Conservation (phyloP, 306 rosid genomes). For the Alnus glutinosa region DNA sequence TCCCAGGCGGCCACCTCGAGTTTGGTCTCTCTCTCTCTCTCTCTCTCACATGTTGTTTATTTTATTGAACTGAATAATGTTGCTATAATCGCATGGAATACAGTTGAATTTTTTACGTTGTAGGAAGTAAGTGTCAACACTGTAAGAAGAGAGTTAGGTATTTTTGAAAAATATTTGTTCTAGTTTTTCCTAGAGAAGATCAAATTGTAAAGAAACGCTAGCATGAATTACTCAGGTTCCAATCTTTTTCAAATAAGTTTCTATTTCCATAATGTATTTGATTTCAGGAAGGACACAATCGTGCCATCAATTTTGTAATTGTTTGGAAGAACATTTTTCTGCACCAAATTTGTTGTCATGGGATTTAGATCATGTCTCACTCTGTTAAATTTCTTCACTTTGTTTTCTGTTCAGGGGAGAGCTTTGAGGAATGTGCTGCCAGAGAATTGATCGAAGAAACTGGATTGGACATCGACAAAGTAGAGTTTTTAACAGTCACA, state of each 20-base stretch:
- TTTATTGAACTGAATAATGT: background rate
- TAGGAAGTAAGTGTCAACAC: too few species aligned
- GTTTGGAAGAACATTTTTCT: background rate
- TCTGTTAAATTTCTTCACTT: background rate
- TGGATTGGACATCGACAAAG: conserved; percentile 46
- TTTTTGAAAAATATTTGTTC: too few species aligned
- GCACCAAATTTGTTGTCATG: background rate
- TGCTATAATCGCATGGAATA: too few species aligned
- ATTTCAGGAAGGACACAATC: background rate
- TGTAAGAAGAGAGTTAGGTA: too few species aligned
- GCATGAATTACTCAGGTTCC: too few species aligned
- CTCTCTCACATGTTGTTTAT: background rate
- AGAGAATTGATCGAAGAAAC: conserved; percentile 86
- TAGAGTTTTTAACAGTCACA: conserved; percentile 50
- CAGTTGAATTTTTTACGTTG: too few species aligned
- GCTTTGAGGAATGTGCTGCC: conserved; percentile 69
- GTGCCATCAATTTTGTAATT: background rate
- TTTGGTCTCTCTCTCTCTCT: conserved; percentile 31
- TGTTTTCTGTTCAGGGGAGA: conserved; percentile 51
- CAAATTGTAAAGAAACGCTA: background rate
- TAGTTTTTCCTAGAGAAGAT: background rate
- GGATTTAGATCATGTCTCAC: background rate
- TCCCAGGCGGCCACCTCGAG: conserved; percentile 62
- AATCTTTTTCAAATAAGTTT: too few species aligned
- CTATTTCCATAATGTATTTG: too few species aligned